These are phyloP conservation scores for Stellera chamaejasme DNA, from an alignment of 345 rosid genomes.

Conservation along the genomic window DNA sequence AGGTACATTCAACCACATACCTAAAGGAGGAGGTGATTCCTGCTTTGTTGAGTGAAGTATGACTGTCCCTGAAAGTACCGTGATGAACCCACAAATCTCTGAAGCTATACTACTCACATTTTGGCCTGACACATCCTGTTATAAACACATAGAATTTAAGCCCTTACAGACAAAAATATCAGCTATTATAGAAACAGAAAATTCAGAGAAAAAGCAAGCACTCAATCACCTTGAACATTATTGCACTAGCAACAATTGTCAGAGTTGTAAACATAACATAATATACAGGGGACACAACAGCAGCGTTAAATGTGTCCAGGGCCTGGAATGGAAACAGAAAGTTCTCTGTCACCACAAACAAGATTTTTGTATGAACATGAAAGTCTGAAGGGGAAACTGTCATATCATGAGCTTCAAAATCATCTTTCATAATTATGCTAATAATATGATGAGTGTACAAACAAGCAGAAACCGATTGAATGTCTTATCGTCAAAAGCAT, in stretches of 20 bases:
- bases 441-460: no score
- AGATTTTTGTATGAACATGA: no score
- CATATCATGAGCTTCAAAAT: no score
- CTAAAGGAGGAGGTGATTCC: slow-evolving; percentile 54
- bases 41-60: slow-evolving; percentile 82
- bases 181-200: slow-evolving; percentile 7
- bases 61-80: slow-evolving; percentile 75
- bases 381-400: no score
- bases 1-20: slow-evolving; percentile 21
- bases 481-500: no score
- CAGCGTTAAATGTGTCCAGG: slow-evolving; percentile 75
- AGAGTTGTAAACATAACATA: slow-evolving; percentile 93
- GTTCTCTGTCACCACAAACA: no score
- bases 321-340: slow-evolving; percentile 37
- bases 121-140: slow-evolving; percentile 92
- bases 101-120: slow-evolving; percentile 63
- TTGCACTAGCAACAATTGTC: slow-evolving; percentile 71
- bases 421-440: no score
- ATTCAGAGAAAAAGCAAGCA: neutral
- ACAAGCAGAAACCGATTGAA: no score
- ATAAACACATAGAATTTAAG: slow-evolving; percentile 4
- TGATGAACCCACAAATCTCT: slow-evolving; percentile 86
- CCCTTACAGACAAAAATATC: neutral
- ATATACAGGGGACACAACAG: slow-evolving; percentile 84
- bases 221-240: slow-evolving; percentile 71